A percentile compares a stretch with the other conserved stretches of the same genome.
Conservation (phyloP, 2,329 filamentous ascomycete species). For the Ophiostoma australiae region DNA sequence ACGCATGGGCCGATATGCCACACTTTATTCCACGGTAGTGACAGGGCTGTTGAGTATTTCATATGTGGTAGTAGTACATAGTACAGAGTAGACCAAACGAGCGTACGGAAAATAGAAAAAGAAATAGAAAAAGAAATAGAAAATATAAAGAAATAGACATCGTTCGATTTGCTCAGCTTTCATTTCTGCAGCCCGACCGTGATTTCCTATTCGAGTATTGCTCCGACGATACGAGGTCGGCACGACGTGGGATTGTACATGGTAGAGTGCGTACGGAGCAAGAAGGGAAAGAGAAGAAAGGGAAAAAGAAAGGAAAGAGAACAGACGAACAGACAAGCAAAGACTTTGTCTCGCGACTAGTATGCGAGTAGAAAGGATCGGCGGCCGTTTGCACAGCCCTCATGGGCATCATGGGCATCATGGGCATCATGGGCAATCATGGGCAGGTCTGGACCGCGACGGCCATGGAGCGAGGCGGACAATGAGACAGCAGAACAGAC, state of each 20-base stretch:
- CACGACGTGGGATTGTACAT: not conserved
- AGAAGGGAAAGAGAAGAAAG: not conserved
- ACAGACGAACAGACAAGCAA: not conserved
- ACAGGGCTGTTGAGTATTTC: not conserved
- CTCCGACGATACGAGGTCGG: not conserved
- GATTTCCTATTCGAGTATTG: not conserved
- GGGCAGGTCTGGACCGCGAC: constrained; percentile 2
- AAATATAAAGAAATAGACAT: not conserved
- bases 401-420: too few relatives aligned
- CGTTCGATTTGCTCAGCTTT: not conserved
- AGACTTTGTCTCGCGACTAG: not conserved
- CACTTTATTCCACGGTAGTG: constrained; percentile 3
- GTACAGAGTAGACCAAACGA: too few relatives aligned
- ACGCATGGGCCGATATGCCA: constrained; percentile 5
- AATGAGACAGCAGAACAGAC: not conserved
- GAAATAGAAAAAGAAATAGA: too few relatives aligned
- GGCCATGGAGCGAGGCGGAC: not conserved
- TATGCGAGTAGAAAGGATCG: not conserved
- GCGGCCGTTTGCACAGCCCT: constrained; percentile 1
- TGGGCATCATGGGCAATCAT: too few relatives aligned
- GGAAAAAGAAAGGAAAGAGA: not conserved
- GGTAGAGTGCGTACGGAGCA: not conserved
- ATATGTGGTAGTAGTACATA: too few relatives aligned
- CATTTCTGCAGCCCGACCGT: not conserved
- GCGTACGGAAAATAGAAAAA: too few relatives aligned